These are phyloP conservation scores for Phylloporus sp. DNA, from an alignment of 1,284 basidiomycete species.

Conservation along the genomic window DNA sequence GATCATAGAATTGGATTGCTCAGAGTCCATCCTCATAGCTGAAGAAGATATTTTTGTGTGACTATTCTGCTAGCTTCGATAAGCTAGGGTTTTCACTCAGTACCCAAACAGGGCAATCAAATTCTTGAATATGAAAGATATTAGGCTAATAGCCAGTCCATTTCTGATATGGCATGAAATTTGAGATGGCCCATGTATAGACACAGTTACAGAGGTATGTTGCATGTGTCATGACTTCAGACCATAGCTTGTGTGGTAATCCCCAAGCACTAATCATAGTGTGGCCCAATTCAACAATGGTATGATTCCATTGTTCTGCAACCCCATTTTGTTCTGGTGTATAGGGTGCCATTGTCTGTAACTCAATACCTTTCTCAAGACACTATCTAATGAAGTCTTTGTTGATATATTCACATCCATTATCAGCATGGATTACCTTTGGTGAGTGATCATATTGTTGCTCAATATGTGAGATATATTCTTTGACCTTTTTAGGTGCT, in stretches of 20 bases:
- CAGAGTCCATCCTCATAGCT: no score
- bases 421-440: background rate
- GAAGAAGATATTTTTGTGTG: no score
- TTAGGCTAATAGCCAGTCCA: no score
- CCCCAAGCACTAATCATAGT: background rate
- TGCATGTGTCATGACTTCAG: background rate
- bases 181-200: no score
- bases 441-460: background rate
- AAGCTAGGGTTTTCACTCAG: no score
- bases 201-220: background rate
- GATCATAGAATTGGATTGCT: no score
- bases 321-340: slow-evolving; percentile 1
- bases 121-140: no score
- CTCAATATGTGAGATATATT: background rate
- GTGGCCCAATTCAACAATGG: background rate
- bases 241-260: background rate
- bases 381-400: no score
- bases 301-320: background rate
- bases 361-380: no score
- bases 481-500: background rate
- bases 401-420: background rate
- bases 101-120: no score
- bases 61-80: no score
- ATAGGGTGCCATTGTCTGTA: background rate
- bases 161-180: no score